Conservation (phyloP, 345 rosid genomes). For the Viola odorata region DNA sequence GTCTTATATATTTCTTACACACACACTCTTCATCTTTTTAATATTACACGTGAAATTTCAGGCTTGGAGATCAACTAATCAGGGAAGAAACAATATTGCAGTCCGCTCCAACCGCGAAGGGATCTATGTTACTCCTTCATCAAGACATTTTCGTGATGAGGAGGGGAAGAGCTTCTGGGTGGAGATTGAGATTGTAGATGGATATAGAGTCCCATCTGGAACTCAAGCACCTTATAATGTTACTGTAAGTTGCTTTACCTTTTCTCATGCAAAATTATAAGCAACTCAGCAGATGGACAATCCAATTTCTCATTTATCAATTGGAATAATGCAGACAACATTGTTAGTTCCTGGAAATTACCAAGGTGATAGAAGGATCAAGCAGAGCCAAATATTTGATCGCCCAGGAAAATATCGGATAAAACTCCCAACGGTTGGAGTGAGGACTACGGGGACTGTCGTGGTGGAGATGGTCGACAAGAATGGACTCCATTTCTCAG, state of each 20-base stretch:
- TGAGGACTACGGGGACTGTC: conserved; percentile 89
- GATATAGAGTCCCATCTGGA: conserved; percentile 83
- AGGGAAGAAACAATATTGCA: conserved; percentile 91
- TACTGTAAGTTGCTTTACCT: conserved; percentile 52
- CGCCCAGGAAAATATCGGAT: conserved; percentile 70
- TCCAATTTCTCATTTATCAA: not conserved
- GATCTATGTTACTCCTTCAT: conserved; percentile 65
- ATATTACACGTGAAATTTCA: conserved; percentile 31
- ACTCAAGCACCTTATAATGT: conserved; percentile 88
- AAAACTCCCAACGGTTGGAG: conserved; percentile 83
- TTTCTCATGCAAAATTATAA: not conserved
- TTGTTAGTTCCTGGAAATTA: conserved; percentile 92
- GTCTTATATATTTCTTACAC: conserved; percentile 1
- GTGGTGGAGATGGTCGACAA: conserved; percentile 94
- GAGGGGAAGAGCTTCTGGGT: conserved; percentile 98
- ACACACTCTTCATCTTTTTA: conserved; percentile 7
- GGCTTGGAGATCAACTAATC: conserved; percentile 92
- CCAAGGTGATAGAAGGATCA: conserved; percentile 84
- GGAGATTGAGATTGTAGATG: conserved; percentile 90
- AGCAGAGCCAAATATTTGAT: conserved; percentile 54
- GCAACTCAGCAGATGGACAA: not conserved
- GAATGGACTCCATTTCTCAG: conserved; percentile 88
- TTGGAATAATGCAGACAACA: conserved; percentile 52
- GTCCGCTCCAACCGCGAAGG: conserved; percentile 71
- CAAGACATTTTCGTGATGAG: conserved; percentile 95